Percentiles rank a stretch among this genome's conserved stretches.
Evolutionary conservation across 768 basidiomycete genomes (phyloP).

Genomic region (Pleurotus eryngii): DNA sequence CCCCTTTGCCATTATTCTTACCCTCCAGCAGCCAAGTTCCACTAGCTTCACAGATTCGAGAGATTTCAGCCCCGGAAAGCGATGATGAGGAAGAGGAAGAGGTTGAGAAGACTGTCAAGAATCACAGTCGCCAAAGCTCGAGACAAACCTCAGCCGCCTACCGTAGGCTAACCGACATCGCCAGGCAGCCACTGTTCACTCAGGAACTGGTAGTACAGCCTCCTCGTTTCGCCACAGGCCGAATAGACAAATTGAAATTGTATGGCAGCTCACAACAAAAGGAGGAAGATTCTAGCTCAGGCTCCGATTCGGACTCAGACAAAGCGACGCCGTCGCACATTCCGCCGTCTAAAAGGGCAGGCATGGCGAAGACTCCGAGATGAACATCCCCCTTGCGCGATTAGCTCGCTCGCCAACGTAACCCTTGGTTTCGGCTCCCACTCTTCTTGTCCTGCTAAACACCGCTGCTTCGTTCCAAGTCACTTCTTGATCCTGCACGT

Average conservation of each 20-base stretch:
- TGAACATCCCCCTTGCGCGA: too few species aligned
- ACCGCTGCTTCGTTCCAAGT: background rate
- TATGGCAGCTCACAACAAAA: conserved; percentile 31
- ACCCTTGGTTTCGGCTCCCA: too few species aligned
- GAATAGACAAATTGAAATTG: conserved; percentile 29
- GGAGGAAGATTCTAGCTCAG: conserved; percentile 36
- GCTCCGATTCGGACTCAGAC: conserved; percentile 31
- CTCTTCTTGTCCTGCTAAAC: background rate
- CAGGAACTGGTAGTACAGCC: conserved; percentile 28
- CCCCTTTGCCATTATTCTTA: conserved; percentile 41
- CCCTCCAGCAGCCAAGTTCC: conserved; percentile 49
- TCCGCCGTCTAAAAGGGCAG: conserved; percentile 55
- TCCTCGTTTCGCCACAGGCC: conserved; percentile 21
- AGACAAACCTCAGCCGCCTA: conserved; percentile 22
- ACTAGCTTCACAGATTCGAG: conserved; percentile 38
- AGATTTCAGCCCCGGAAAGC: conserved; percentile 31
- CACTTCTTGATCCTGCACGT: background rate
- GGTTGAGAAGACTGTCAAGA: conserved; percentile 28
- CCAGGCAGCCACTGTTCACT: conserved; percentile 34
- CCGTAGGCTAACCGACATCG: conserved; percentile 54
- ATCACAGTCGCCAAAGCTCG: conserved; percentile 11
- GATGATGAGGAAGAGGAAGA: conserved; percentile 34
- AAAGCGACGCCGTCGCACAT: conserved; percentile 50
- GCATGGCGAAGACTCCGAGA: conserved; percentile 14
- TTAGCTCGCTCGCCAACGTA: too few species aligned